These are phyloP conservation scores for Fusarium nodosum DNA, from an alignment of 2,329 filamentous ascomycete species.

Conservation along the genomic window DNA sequence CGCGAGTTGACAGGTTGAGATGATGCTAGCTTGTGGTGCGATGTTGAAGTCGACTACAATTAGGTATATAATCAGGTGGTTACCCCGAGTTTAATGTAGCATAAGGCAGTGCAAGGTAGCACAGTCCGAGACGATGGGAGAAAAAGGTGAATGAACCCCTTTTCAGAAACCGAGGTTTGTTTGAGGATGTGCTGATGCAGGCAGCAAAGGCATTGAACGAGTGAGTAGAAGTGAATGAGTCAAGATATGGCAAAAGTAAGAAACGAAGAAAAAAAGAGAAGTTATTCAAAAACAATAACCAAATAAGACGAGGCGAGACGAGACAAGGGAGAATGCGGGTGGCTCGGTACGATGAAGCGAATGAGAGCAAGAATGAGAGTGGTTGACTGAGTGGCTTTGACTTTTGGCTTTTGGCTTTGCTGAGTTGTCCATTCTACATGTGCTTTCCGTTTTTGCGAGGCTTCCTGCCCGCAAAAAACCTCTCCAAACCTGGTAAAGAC, in stretches of 20 bases:
- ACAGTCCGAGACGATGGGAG: constrained; percentile 10
- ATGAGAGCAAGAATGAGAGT: constrained; percentile 14
- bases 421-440: constrained; percentile 42
- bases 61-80: constrained; percentile 8
- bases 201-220: constrained; percentile 28
- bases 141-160: constrained; percentile 16
- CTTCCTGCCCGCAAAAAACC: constrained; percentile 10
- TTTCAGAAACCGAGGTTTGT: constrained; percentile 26
- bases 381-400: constrained; percentile 23
- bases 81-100: constrained; percentile 8
- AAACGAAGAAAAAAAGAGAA: not conserved
- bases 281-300: constrained; percentile 1
- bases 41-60: constrained; percentile 34
- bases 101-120: constrained; percentile 17
- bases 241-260: not conserved
- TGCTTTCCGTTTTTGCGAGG: constrained; percentile 40
- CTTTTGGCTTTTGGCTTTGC: constrained; percentile 14
- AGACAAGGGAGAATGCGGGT: constrained; percentile 16
- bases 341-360: constrained; percentile 8
- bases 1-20: constrained; percentile 3
- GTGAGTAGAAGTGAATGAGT: constrained; percentile 30
- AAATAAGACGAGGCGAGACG: constrained; percentile 3
- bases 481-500: constrained; percentile 16
- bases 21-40: constrained; percentile 25
- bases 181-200: constrained; percentile 6